Conservation (phyloP, 208 protist species). For the Crithidia brevicula region DNA sequence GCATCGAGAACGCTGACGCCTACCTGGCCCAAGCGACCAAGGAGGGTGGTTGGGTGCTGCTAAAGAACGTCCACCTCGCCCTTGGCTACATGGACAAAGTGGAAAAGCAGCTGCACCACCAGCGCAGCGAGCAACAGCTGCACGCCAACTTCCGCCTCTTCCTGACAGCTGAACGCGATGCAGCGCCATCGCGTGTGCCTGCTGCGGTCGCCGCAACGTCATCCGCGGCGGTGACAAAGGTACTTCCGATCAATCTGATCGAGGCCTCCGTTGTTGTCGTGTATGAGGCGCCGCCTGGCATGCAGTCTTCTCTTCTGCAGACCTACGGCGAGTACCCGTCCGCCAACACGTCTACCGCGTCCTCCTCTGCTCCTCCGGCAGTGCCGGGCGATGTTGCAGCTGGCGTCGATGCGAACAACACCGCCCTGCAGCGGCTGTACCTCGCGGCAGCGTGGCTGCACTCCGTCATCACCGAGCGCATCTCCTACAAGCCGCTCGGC, state of each 20-base stretch:
- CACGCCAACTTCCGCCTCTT: constrained; percentile 96
- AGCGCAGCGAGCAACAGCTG: constrained; percentile 61
- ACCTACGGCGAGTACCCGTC: constrained; percentile 64
- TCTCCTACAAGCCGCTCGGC: constrained; percentile 96
- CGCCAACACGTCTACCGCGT: neutral
- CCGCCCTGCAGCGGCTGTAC: constrained; percentile 92
- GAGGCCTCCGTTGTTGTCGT: constrained; percentile 85
- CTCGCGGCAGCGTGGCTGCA: constrained; percentile 98
- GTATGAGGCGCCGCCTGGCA: constrained; percentile 97
- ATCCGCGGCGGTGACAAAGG: constrained; percentile 1
- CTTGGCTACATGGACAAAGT: constrained; percentile 93
- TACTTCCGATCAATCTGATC: constrained; percentile 81
- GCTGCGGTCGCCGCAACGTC: neutral
- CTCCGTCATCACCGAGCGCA: constrained; percentile 96
- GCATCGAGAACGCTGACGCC: constrained; percentile 91
- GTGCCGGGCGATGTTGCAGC: neutral
- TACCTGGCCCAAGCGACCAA: constrained; percentile 86
- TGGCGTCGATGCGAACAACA: constrained; percentile 5
- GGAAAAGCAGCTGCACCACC: constrained; percentile 96
- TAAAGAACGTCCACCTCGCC: constrained; percentile 99
- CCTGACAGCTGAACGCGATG: constrained; percentile 95
- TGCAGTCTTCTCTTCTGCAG: constrained; percentile 94
- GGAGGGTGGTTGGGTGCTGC: constrained; percentile 95
- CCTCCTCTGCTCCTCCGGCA: neutral
- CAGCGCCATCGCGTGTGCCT: constrained; percentile 34